A percentile compares a stretch with the other conserved stretches of the same genome.
These are phyloP conservation scores for Bisporella sp. DNA, from an alignment of 2,329 filamentous ascomycete genomes.

Conservation along the genomic window DNA sequence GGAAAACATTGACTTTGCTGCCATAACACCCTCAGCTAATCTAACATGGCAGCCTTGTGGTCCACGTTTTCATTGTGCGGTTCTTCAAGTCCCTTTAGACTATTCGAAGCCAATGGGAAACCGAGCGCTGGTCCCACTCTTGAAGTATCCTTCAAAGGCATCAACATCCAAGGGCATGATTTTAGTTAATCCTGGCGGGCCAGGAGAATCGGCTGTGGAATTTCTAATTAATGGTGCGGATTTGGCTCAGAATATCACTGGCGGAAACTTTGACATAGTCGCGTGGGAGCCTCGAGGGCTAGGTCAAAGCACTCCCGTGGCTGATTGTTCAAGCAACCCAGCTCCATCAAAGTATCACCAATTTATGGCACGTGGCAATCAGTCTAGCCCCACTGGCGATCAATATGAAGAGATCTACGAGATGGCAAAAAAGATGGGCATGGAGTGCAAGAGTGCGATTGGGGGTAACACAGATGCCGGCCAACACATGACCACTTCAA, in stretches of 20 bases:
- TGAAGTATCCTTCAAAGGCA: conserved; percentile 7
- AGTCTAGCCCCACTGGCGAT: not conserved
- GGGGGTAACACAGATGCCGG: conserved; percentile 37
- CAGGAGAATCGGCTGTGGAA: conserved; percentile 11
- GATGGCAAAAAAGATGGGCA: not conserved
- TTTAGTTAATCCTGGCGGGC: conserved; percentile 11
- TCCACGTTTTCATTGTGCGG: conserved; percentile 3
- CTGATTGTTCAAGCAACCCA: conserved; percentile 3
- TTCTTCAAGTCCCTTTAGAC: conserved; percentile 13
- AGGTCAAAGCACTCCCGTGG: conserved; percentile 7
- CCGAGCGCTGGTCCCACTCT: conserved; percentile 8
- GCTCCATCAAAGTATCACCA: not conserved
- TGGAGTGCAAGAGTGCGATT: conserved; percentile 13
- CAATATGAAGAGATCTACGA: not conserved
- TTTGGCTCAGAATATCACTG: conserved; percentile 33
- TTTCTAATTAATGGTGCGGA: conserved; percentile 15
- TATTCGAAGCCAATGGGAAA: conserved; percentile 2
- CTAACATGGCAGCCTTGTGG: conserved; percentile 8
- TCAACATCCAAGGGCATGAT: conserved; percentile 10
- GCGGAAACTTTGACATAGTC: conserved; percentile 41
- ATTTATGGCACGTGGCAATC: not conserved
- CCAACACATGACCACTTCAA: conserved; percentile 19
- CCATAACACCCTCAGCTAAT: conserved; percentile 2
- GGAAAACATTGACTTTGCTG: not conserved
- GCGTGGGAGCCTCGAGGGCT: conserved; percentile 42